Evolutionary conservation across 768 basidiomycete genomes (phyloP).

Genomic region (Lactarius sanguifluus): DNA sequence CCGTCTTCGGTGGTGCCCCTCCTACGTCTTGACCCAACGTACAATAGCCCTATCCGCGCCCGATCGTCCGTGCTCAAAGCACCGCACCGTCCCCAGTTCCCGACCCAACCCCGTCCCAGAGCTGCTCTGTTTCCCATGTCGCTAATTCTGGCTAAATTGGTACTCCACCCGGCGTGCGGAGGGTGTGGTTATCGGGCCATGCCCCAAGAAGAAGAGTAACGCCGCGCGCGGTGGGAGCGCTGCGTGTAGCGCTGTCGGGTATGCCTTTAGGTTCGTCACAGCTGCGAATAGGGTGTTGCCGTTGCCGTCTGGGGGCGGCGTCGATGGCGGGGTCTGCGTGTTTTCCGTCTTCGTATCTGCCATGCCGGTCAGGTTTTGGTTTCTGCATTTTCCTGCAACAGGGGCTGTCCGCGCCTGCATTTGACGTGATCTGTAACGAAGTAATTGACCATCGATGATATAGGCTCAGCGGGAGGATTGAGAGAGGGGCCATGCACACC

Average conservation of each 20-base stretch:
- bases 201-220: slow-evolving; percentile 76
- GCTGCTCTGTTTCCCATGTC: slow-evolving; percentile 68
- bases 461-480: background rate
- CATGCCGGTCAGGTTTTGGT: background rate
- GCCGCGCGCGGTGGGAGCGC: slow-evolving; percentile 62
- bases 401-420: background rate
- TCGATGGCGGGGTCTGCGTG: slow-evolving; percentile 31
- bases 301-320: background rate
- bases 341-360: background rate
- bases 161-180: slow-evolving; percentile 9
- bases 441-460: background rate
- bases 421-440: background rate
- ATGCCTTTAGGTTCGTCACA: slow-evolving; percentile 54
- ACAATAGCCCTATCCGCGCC: slow-evolving; percentile 79
- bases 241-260: slow-evolving; percentile 60
- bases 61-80: slow-evolving; percentile 63
- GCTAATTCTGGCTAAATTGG: slow-evolving; percentile 54
- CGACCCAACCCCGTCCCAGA: slow-evolving; percentile 18
- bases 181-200: slow-evolving; percentile 81
- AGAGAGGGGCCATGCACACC: background rate
- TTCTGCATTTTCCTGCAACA: background rate
- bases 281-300: slow-evolving; percentile 11
- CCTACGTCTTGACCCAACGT: slow-evolving; percentile 57
- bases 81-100: slow-evolving; percentile 52
- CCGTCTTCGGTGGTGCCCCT: background rate